Evolutionary conservation across 192 early-diverging fungal species (phyloP), one percentile per base, ranked within the genome.

Genomic region (Backusella westeae): DNA sequence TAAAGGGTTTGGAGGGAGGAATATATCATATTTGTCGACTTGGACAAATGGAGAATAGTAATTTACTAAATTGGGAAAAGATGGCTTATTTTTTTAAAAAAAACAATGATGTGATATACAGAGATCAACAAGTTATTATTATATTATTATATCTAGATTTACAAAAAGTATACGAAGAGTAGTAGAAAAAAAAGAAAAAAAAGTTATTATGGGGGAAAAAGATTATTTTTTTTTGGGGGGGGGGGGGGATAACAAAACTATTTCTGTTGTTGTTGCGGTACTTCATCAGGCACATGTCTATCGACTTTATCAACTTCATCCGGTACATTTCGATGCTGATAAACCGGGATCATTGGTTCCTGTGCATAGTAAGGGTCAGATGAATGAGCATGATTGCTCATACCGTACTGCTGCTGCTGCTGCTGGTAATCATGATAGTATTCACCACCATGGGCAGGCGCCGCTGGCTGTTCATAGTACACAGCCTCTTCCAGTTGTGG

Each of bases 301-400:
- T 26, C 56, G 2, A 9, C 7, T 59, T 59, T 59, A 59, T 59
- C 56, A 10, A 59, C 56, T 26, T 59, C 56, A 59, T 59, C 56
- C 12, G 56, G 56, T 1, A 59, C 56, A 23, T 59, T 59, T 59
- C 56, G 23, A 59, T 59, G 56, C 56, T 59, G 56, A 8, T 59
- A 4, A 49, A 49, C 46, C 12, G 56, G 56, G 10, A 59, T 59
- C 56, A 59, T 59, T 26, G 56, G 56, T 23, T 59, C 56, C 23
- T 59, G 56, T 59, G 56, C 56, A 59, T 59, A 59, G 23, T 29
- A 59, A 4, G 8, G 56, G 23, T 59, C 56, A 59, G 23, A 3
- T 59, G 56, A 59, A 59, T 59, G 56, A 59, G 56, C 21, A 59
- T 59, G 29, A 26, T 59, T 59, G 26, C 56, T 59, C 56, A 59